A percentile compares a stretch with the other conserved stretches of the same genome.
Evolutionary conservation across 371 early-diverging fungal species (phyloP).

Genomic region (Rhizopus delemar): DNA sequence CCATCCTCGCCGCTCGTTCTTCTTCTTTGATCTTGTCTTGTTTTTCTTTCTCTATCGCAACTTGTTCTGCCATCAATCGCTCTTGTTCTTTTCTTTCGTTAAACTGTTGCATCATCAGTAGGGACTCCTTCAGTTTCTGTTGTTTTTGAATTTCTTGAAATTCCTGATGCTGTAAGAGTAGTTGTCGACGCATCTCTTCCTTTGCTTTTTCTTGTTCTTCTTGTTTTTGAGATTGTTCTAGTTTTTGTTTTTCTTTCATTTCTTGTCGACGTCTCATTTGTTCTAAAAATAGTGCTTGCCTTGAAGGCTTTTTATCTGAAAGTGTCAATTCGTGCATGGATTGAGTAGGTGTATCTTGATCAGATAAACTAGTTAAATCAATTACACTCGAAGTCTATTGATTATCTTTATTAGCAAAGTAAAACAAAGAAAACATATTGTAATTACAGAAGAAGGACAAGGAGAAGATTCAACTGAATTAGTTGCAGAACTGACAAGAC

Average conservation of each 20-base stretch:
- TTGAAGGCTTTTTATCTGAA: constrained; percentile 7
- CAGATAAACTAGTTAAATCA: background rate
- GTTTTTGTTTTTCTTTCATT: constrained; percentile 1
- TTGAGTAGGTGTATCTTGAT: constrained; percentile 5
- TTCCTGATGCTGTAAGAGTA: background rate
- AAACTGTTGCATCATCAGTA: background rate
- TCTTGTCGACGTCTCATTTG: constrained; percentile 13
- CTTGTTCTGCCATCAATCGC: background rate
- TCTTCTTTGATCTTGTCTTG: too few relatives aligned
- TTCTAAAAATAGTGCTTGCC: constrained; percentile 8
- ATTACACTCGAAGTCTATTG: constrained; percentile 1
- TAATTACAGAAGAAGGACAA: constrained; percentile 10
- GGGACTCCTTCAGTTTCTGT: background rate
- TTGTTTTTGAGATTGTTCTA: background rate
- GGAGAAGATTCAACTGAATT: constrained; percentile 4
- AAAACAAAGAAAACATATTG: background rate
- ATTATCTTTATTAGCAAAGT: background rate
- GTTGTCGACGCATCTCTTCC: background rate
- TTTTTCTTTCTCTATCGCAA: background rate
- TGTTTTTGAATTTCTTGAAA: background rate
- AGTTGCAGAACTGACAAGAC: constrained; percentile 4
- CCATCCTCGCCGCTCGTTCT: background rate
- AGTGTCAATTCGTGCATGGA: constrained; percentile 12
- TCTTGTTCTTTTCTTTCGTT: background rate
- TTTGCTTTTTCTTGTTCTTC: background rate